Conservation (phyloP, 1,284 basidiomycete species). For the Termitomyces sp. region DNA sequence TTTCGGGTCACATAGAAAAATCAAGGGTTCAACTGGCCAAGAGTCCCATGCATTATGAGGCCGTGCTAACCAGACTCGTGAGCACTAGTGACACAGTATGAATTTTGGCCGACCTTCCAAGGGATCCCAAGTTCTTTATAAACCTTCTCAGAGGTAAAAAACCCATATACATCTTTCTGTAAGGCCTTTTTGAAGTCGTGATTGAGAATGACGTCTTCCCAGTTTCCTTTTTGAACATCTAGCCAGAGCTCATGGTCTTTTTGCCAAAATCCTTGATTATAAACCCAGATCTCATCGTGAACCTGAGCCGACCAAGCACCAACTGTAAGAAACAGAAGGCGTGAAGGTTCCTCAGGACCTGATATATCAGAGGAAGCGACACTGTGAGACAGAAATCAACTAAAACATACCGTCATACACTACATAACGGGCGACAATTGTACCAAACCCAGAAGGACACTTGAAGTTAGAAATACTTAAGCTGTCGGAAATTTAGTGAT, state of each 20-base stretch:
- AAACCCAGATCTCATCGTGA: conserved; percentile 73
- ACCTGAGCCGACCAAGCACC: conserved; percentile 48
- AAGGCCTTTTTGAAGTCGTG: conserved; percentile 62
- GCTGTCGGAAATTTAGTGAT: not conserved
- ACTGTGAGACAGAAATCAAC: conserved; percentile 43
- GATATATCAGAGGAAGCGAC: conserved; percentile 10
- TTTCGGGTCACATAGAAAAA: no score
- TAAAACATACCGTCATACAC: conserved; percentile 44
- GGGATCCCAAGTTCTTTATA: conserved; percentile 73
- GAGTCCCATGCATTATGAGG: conserved; percentile 68
- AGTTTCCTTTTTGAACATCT: conserved; percentile 68
- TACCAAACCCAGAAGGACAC: conserved; percentile 39
- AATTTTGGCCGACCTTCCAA: conserved; percentile 59
- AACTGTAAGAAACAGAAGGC: conserved; percentile 49
- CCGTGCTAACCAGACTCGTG: conserved; percentile 46
- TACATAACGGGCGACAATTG: conserved; percentile 39
- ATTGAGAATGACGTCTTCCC: conserved; percentile 73
- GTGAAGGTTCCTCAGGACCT: conserved; percentile 48
- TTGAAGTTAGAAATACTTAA: conserved; percentile 19
- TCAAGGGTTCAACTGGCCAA: conserved; percentile 36
- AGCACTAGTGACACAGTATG: not conserved
- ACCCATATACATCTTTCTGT: conserved; percentile 70
- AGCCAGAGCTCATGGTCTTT: conserved; percentile 62
- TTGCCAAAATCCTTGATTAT: conserved; percentile 62
- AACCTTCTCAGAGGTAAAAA: conserved; percentile 65